Evolutionary conservation across 495 filamentous ascomycete genomes (phyloP).

Genomic region (Lasiosphaeris hirsuta): DNA sequence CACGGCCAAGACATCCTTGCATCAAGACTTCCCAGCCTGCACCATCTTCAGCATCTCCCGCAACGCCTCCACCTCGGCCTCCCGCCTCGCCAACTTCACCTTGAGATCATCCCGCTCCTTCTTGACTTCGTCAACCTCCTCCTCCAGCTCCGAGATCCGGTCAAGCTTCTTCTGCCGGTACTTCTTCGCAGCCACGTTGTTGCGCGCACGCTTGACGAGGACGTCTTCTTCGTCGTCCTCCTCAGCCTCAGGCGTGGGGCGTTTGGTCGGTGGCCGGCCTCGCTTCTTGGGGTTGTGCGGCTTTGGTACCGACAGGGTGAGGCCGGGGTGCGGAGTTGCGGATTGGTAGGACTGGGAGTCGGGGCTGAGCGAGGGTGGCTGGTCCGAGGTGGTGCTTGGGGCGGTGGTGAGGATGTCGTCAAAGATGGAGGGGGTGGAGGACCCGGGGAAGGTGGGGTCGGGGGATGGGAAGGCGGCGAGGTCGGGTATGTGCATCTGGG

Average conservation of each 20-base stretch:
- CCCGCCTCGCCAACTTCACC: conserved; percentile 58
- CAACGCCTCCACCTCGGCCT: conserved; percentile 54
- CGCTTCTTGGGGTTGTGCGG: conserved; percentile 9
- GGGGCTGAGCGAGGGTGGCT: not conserved
- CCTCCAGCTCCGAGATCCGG: conserved; percentile 60
- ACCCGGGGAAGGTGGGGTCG: not conserved
- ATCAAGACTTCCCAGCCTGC: conserved; percentile 12
- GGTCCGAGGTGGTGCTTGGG: not conserved
- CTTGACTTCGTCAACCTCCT: conserved; percentile 55
- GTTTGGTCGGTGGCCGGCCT: conserved; percentile 10
- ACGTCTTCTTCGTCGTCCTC: conserved; percentile 15
- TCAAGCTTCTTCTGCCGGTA: conserved; percentile 70
- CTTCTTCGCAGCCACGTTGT: conserved; percentile 66
- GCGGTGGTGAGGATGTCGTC: not conserved
- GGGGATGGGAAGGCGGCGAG: conserved; percentile 1
- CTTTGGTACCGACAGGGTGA: not conserved
- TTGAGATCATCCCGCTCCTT: conserved; percentile 64
- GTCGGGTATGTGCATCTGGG: conserved; percentile 3
- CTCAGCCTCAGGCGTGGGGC: not conserved
- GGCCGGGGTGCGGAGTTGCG: not conserved
- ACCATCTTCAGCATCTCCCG: conserved; percentile 42
- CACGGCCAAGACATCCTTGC: conserved; percentile 15
- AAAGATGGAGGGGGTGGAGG: not conserved
- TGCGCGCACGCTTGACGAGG: conserved; percentile 56
- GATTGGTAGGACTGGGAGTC: not conserved